Percentiles rank a stretch among this genome's conserved stretches.
phyloP scores from a whole-genome alignment of 2,329 filamentous ascomycete species.

The Phialophora chinensis region DNA sequence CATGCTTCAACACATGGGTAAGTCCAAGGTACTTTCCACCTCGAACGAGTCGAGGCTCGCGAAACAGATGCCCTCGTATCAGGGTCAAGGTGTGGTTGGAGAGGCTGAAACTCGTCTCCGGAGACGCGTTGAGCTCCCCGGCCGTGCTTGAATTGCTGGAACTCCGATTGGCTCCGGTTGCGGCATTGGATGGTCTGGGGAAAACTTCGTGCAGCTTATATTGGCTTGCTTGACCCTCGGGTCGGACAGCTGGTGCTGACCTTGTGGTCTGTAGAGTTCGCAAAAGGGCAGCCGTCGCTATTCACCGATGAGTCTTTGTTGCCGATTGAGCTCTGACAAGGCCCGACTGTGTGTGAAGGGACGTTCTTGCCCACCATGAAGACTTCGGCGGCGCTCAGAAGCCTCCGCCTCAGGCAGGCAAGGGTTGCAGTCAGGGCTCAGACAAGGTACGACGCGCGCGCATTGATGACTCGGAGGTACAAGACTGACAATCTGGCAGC shows the following conservation, averaged over 20 bases:
- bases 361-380: slow-evolving; percentile 26
- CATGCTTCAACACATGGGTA: not conserved
- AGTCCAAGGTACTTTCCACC: not conserved
- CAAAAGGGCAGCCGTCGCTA: not conserved
- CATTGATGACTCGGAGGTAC: not conserved
- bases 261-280: not conserved
- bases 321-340: not conserved
- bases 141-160: slow-evolving; percentile 3
- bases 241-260: slow-evolving; percentile 2
- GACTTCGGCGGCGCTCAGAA: slow-evolving; percentile 30
- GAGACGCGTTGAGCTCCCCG: slow-evolving; percentile 23
- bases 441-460: slow-evolving; percentile 5
- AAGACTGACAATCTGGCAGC: slow-evolving; percentile 10
- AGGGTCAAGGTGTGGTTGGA: not conserved
- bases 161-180: slow-evolving; percentile 26
- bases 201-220: slow-evolving; percentile 11
- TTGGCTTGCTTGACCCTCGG: not conserved
- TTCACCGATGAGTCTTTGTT: not conserved
- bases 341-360: not conserved
- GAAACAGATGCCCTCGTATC: too few species aligned
- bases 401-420: slow-evolving; percentile 32
- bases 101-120: slow-evolving; percentile 5
- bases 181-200: slow-evolving; percentile 6
- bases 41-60: not conserved
- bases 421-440: slow-evolving; percentile 14